Evolutionary conservation across 768 basidiomycete genomes (phyloP), one percentile per base, ranked within the genome.

Genomic region (Lyophyllum decastes): DNA sequence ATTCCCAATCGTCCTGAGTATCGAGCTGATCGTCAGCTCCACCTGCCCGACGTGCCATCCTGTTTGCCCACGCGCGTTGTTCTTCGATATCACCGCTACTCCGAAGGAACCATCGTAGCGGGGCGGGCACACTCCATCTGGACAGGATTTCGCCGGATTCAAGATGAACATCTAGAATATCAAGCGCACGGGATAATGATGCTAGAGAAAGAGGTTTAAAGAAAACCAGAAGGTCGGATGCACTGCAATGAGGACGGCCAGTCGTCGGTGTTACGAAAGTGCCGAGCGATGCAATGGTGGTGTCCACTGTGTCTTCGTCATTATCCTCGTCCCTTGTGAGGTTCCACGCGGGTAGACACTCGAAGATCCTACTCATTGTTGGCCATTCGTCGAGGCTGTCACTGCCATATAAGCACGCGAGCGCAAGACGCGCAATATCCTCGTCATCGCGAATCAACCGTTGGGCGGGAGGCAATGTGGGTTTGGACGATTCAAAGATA

Each of bases 271-370:
- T 76, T 10, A 96, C 86, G 62, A 90, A 94, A 5, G 84, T 76
- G 7, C 90, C 90, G 24, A 98, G 83, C 7, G 93, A 93, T 17
- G 82, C 70, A 33, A 96, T 78, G 0, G 93, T 95, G 6, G 89
- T 89, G 52, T 94, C 87, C n/a, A 86, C 87, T 50, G 85, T 85
- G 58, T 93, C 93, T 49, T 79, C 83, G 57, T 90, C 82, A 41
- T 81, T 79, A 47, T 87, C 83, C 40, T 79, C 82, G n/a, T 79
- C 80, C 41, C 70, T 69, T 3, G 77, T 61, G 43, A 86, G 76
- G 55, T 86, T 87, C 93, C 95, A 97, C 2, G 89, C 96, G 0
- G 96, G 96, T 30, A 98, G 79, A 68, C 95, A 99, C 69, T 99
- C 96, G 70, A 99, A 98, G 50, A 99, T 92, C 30, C 79, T 77